Conservation (phyloP, 2,329 filamentous ascomycete genomes). For the Emergomyces africanus region DNA sequence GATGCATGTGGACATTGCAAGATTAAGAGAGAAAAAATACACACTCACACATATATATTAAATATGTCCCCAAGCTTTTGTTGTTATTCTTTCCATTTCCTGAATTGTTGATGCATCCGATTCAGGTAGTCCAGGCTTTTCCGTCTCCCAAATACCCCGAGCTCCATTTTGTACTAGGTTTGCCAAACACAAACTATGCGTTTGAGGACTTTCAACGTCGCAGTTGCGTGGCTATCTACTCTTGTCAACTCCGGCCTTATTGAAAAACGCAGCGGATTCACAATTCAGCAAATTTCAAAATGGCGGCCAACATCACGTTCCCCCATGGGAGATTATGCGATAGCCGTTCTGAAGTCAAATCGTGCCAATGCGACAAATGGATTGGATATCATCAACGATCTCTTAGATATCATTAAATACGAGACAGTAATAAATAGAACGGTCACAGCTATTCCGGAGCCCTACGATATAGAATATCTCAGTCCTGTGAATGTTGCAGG, state of each 20-base stretch:
- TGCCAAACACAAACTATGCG: neutral
- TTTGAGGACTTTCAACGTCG: neutral
- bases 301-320: neutral
- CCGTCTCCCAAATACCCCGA: neutral
- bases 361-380: neutral
- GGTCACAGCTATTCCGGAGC: slow-evolving; percentile 30
- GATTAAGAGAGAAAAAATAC: no score
- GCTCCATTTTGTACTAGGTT: neutral
- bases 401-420: neutral
- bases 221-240: slow-evolving; percentile 1
- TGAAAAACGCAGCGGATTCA: slow-evolving; percentile 1
- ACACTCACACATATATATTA: neutral
- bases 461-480: slow-evolving; percentile 46
- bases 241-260: slow-evolving; percentile 4
- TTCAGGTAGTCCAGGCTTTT: neutral
- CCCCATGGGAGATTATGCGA: neutral
- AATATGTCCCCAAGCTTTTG: neutral
- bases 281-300: neutral
- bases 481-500: slow-evolving; percentile 51
- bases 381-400: neutral
- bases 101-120: neutral
- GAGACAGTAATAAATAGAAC: neutral
- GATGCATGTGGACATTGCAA: neutral
- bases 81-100: neutral
- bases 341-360: neutral